These are phyloP conservation scores for Verticillium alfalfae DNA, from an alignment of 2,329 filamentous ascomycete genomes.

Conservation along the genomic window DNA sequence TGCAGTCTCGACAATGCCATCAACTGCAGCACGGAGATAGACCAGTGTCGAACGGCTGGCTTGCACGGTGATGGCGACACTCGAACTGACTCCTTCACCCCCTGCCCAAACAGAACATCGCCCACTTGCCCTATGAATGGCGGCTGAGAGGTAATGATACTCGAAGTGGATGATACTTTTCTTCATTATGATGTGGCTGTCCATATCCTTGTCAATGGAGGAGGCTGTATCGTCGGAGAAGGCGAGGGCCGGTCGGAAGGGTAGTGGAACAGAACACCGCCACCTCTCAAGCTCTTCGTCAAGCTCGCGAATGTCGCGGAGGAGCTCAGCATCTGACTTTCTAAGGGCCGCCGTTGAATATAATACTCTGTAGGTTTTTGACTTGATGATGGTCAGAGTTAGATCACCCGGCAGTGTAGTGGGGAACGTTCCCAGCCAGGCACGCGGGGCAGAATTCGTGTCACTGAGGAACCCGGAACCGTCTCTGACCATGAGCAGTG, in stretches of 20 bases:
- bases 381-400: slow-evolving; percentile 44
- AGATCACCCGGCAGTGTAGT: slow-evolving; percentile 36
- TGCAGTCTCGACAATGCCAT: slow-evolving; percentile 35
- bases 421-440: slow-evolving; percentile 17
- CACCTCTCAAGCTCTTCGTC: slow-evolving; percentile 52
- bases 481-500: neutral
- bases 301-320: slow-evolving; percentile 49
- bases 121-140: slow-evolving; percentile 50
- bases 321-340: slow-evolving; percentile 48
- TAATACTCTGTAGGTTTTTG: slow-evolving; percentile 38
- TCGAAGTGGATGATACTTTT: slow-evolving; percentile 44
- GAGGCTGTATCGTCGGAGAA: slow-evolving; percentile 23
- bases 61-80: slow-evolving; percentile 46
- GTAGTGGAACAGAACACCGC: slow-evolving; percentile 39
- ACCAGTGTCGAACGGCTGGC: slow-evolving; percentile 49
- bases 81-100: slow-evolving; percentile 40
- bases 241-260: slow-evolving; percentile 41
- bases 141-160: slow-evolving; percentile 49
- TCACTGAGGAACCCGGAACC: neutral
- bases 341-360: slow-evolving; percentile 42
- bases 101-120: slow-evolving; percentile 38
- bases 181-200: slow-evolving; percentile 34
- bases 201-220: slow-evolving; percentile 6
- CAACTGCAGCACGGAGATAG: slow-evolving; percentile 36
- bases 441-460: too few species aligned